Evolutionary conservation across 441 rosid genomes (phyloP).

Genomic region (Erodium texanum): DNA sequence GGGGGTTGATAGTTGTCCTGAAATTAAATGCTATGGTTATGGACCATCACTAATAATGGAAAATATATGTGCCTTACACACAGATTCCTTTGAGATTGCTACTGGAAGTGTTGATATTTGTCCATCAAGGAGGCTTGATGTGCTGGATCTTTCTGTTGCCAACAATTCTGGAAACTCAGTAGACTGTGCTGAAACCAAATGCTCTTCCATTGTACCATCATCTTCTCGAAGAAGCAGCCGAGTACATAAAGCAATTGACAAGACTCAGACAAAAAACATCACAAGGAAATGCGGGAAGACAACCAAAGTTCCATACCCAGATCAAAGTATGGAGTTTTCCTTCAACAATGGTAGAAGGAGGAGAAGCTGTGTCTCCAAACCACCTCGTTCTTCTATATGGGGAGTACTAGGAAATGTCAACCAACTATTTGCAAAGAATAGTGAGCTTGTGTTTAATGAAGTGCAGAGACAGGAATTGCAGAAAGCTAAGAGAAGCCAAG

Average conservation of each 20-base stretch:
- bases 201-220: conserved; percentile 26
- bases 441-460: conserved; percentile 32
- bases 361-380: conserved; percentile 60
- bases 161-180: conserved; percentile 27
- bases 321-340: conserved; percentile 27
- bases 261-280: conserved; percentile 34
- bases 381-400: conserved; percentile 61
- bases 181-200: conserved; percentile 31
- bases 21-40: background rate
- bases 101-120: conserved; percentile 20
- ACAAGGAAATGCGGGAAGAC: conserved; percentile 34
- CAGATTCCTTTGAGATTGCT: conserved; percentile 21
- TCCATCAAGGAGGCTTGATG: conserved; percentile 25
- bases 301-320: conserved; percentile 28
- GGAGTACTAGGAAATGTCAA: conserved; percentile 47
- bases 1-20: background rate
- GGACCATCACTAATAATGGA: conserved; percentile 11
- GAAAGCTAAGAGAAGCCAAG: conserved; percentile 30
- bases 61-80: conserved; percentile 23
- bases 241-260: conserved; percentile 34
- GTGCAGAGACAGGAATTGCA: conserved; percentile 27
- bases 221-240: conserved; percentile 39
- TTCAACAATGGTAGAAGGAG: conserved; percentile 46
- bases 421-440: conserved; percentile 32
- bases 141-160: conserved; percentile 21